Percentiles rank a stretch among this genome's conserved stretches.
phyloP scores from a whole-genome alignment of 1,284 basidiomycete species.

The Coniferiporia sulphurascens region DNA sequence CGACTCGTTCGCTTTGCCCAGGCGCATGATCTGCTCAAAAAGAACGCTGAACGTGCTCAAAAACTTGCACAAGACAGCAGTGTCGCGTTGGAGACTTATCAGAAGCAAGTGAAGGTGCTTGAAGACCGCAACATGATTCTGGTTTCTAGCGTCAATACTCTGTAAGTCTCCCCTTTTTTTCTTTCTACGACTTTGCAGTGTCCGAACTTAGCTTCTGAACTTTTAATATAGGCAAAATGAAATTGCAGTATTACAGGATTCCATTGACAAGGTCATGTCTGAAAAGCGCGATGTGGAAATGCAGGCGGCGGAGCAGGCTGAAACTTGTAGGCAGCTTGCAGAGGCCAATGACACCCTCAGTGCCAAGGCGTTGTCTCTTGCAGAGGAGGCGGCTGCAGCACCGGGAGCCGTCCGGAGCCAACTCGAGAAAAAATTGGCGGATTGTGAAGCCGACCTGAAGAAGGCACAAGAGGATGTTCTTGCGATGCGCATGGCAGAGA shows the following conservation, averaged over 20 bases:
- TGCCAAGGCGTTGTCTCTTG: slow-evolving; percentile 64
- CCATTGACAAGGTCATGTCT: slow-evolving; percentile 51
- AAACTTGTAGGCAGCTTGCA: slow-evolving; percentile 63
- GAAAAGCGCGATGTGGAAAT: slow-evolving; percentile 69
- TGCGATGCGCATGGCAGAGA: slow-evolving; percentile 58
- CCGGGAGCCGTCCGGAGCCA: slow-evolving; percentile 53
- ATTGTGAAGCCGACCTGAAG: slow-evolving; percentile 40
- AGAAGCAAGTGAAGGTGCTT: slow-evolving; percentile 75
- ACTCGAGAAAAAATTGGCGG: slow-evolving; percentile 48
- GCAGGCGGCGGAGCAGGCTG: slow-evolving; percentile 66
- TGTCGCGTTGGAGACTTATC: slow-evolving; percentile 77
- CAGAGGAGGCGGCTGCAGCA: slow-evolving; percentile 66
- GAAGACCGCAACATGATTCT: slow-evolving; percentile 67
- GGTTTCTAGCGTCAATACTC: slow-evolving; percentile 42
- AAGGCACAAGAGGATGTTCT: slow-evolving; percentile 48
- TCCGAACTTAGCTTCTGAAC: slow-evolving; percentile 2
- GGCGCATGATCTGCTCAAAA: slow-evolving; percentile 83
- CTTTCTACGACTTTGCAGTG: slow-evolving; percentile 4
- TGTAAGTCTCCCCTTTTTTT: slow-evolving; percentile 47
- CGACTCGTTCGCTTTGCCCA: slow-evolving; percentile 78
- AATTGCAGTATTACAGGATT: slow-evolving; percentile 54
- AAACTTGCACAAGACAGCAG: slow-evolving; percentile 82
- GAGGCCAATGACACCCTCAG: slow-evolving; percentile 76
- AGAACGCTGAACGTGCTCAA: slow-evolving; percentile 85
- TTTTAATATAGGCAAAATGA: slow-evolving; percentile 57